A percentile compares a stretch with the other conserved stretches of the same genome.
These are phyloP conservation scores for Myriangium duriaei DNA, from an alignment of 2,329 filamentous ascomycete species.

Conservation along the genomic window DNA sequence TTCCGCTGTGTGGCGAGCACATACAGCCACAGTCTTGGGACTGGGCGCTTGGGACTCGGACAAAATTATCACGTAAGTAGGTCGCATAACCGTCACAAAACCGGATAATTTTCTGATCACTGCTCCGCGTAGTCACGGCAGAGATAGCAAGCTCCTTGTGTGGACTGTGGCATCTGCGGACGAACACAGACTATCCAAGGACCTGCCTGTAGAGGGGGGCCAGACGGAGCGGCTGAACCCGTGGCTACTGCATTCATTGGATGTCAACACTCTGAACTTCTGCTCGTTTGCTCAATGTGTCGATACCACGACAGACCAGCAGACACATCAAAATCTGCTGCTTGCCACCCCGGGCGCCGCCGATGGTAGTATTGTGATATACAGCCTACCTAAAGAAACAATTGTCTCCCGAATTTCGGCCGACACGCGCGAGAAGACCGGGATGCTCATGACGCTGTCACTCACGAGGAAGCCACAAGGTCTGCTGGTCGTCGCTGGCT, in stretches of 20 bases:
- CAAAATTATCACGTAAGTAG: constrained; percentile 67
- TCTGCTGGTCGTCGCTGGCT: constrained; percentile 60
- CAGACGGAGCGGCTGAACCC: constrained; percentile 46
- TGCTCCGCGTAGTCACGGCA: constrained; percentile 55
- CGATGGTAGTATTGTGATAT: constrained; percentile 60
- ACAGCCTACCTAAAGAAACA: constrained; percentile 61
- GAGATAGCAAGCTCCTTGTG: constrained; percentile 74
- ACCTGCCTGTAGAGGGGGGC: constrained; percentile 55
- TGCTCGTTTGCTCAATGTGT: constrained; percentile 55
- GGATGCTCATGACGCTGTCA: constrained; percentile 81
- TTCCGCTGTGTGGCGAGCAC: constrained; percentile 74
- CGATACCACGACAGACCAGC: background rate
- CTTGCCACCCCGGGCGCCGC: constrained; percentile 58
- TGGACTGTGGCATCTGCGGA: constrained; percentile 59
- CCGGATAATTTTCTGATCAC: constrained; percentile 1
- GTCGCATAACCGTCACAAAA: constrained; percentile 6
- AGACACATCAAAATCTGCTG: constrained; percentile 31
- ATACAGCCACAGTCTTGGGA: constrained; percentile 64
- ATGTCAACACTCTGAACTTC: constrained; percentile 92
- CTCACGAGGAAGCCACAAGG: constrained; percentile 34
- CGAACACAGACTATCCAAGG: constrained; percentile 52
- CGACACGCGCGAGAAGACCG: constrained; percentile 32
- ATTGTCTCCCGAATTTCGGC: constrained; percentile 50
- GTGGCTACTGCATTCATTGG: constrained; percentile 72
- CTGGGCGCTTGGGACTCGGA: constrained; percentile 58